phyloP scores from a whole-genome alignment of 495 filamentous ascomycete genomes.

The Xylaria palmicola region DNA sequence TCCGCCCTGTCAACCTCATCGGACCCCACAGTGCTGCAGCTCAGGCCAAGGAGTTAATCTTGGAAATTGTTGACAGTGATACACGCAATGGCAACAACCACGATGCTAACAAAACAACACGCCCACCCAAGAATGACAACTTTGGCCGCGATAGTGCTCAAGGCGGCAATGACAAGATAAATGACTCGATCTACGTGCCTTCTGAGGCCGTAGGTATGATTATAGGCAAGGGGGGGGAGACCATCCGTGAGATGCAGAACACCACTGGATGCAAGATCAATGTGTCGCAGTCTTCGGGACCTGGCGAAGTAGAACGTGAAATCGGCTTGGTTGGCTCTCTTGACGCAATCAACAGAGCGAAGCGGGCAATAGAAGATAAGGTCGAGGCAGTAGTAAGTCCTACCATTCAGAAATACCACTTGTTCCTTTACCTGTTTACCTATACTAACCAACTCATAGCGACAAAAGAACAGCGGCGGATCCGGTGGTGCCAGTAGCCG shows the following conservation, averaged over 20 bases:
- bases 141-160: constrained; percentile 33
- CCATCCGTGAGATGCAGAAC: constrained; percentile 83
- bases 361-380: constrained; percentile 78
- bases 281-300: constrained; percentile 68
- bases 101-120: constrained; percentile 28
- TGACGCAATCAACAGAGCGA: constrained; percentile 70
- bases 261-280: constrained; percentile 86
- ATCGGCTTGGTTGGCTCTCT: constrained; percentile 73
- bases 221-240: constrained; percentile 83
- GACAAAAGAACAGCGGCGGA: constrained; percentile 53
- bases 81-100: constrained; percentile 52
- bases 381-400: constrained; percentile 74
- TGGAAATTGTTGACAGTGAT: constrained; percentile 87
- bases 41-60: constrained; percentile 72
- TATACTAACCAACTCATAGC: constrained; percentile 35
- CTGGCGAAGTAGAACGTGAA: constrained; percentile 70
- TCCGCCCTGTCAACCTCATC: constrained; percentile 82
- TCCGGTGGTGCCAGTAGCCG: constrained; percentile 40
- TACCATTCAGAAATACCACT: neutral
- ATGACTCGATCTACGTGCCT: constrained; percentile 75
- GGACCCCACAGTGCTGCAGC: constrained; percentile 64
- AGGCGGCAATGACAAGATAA: constrained; percentile 61
- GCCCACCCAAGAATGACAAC: constrained; percentile 26
- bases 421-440: neutral
- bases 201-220: constrained; percentile 90